Evolutionary conservation across 192 early-diverging fungal genomes (phyloP), one percentile per base, ranked within the genome.

Genomic region (Backusella morwellensis): DNA sequence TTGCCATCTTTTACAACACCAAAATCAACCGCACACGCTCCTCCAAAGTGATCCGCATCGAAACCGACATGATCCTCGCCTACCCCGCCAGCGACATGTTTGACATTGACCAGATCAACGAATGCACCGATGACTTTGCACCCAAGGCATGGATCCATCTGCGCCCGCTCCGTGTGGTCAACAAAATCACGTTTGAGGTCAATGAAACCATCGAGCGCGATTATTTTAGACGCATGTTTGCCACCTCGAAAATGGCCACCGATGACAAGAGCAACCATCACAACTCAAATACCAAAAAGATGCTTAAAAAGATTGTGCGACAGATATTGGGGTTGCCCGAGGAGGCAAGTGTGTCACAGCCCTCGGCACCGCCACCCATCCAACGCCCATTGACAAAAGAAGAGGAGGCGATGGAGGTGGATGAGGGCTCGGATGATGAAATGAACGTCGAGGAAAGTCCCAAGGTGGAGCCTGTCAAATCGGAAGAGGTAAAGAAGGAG

Each of bases 91-190:
- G 78, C 36, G 68, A 68, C 1, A 34, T 79, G n/a, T 74, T 74
- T 54, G 78, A 79, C 34, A 79, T 79, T 54, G 78, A 79, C 35
- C 78, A 79, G 38, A 77, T 77, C 36, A 77, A 77, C n/a, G 75
- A 68, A 52, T 77, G 75, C 41, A 79, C 78, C 35, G 73, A 79
- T 38, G 73, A 79, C 12, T 79, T 79, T 63, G 72, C 78, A 19
- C 73, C 78, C 0, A 74, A 75, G 19, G 78, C 73, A 3, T 79
- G 78, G 78, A 74, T 79, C 50, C 78, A 79, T 56, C 63, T 79
- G 9, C 67, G 78, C 8, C 78, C 78, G 2, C 47, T 79, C 14
- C 63, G 66, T 6, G 38, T 75, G 21, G 44, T 79, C 1, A 66
- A 75, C n/a, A 42, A 79, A 1, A 63, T 79, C 66, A 44, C 23